These are phyloP conservation scores for Galerina marginata DNA, from an alignment of 768 basidiomycete genomes.

Conservation along the genomic window DNA sequence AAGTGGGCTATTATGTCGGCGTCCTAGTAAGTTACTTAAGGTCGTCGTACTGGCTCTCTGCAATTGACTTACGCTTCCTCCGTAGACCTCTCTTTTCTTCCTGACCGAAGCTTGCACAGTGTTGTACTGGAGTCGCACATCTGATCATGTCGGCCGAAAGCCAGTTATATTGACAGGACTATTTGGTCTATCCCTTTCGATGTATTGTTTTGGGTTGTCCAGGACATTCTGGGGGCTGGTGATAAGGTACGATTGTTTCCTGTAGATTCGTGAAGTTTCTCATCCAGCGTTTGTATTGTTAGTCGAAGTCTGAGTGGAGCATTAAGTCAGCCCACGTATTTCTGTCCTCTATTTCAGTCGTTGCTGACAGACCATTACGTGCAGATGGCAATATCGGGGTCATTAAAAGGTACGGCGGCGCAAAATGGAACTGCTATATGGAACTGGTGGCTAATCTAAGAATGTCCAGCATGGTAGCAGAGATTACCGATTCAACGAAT, in stretches of 20 bases:
- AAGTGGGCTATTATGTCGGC: constrained; percentile 82
- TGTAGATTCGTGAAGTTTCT: background rate
- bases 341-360: background rate
- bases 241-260: constrained; percentile 40
- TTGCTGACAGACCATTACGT: constrained; percentile 5
- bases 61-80: background rate
- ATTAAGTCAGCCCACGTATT: constrained; percentile 49
- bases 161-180: constrained; percentile 75
- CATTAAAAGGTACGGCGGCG: constrained; percentile 54
- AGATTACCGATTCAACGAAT: constrained; percentile 75
- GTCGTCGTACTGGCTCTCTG: background rate
- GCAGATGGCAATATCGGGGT: constrained; percentile 68
- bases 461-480: constrained; percentile 63
- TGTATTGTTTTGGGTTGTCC: constrained; percentile 78
- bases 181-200: constrained; percentile 66
- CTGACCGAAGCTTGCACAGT: constrained; percentile 76
- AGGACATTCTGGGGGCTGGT: constrained; percentile 70
- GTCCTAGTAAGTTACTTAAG: constrained; percentile 52
- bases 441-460: background rate
- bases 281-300: background rate
- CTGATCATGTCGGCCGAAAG: constrained; percentile 76
- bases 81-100: constrained; percentile 79
- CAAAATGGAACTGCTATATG: background rate
- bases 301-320: constrained; percentile 76
- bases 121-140: constrained; percentile 75